Percentiles rank a stretch among this genome's conserved stretches.
These are phyloP conservation scores for Cryptococcus sp. DNA, from an alignment of 1,284 basidiomycete species.

Conservation along the genomic window DNA sequence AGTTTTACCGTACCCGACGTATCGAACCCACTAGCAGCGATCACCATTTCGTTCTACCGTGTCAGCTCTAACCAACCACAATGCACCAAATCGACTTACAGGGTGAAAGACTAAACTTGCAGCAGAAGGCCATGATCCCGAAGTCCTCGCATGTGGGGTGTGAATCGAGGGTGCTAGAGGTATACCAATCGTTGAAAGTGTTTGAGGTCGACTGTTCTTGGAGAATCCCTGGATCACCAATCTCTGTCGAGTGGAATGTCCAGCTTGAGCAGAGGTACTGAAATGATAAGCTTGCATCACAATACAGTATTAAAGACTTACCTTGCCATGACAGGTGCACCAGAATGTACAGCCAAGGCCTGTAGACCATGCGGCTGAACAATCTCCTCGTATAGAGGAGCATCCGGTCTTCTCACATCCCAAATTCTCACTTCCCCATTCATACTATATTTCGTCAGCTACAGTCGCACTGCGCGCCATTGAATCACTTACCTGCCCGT, in stretches of 20 bases:
- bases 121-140: constrained; percentile 39
- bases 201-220: constrained; percentile 30
- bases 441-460: constrained; percentile 53
- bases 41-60: constrained; percentile 39
- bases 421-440: constrained; percentile 89
- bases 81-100: constrained; percentile 20
- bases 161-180: constrained; percentile 28
- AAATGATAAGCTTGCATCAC: neutral
- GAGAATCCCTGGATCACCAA: constrained; percentile 44
- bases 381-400: constrained; percentile 62
- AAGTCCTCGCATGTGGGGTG: constrained; percentile 9
- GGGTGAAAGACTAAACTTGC: constrained; percentile 47
- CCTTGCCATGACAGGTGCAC: constrained; percentile 81
- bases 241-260: constrained; percentile 33
- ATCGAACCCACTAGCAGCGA: constrained; percentile 46
- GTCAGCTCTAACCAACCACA: constrained; percentile 1
- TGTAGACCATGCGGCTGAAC: constrained; percentile 69
- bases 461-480: neutral
- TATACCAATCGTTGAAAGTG: constrained; percentile 34
- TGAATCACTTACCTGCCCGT: constrained; percentile 68
- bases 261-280: constrained; percentile 34
- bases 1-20: constrained; percentile 42
- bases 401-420: constrained; percentile 73
- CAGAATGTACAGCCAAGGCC: constrained; percentile 81
- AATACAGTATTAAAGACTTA: constrained; percentile 49